Evolutionary conservation across 768 basidiomycete species (phyloP).

Genomic region (Calocybe gangraenosa): DNA sequence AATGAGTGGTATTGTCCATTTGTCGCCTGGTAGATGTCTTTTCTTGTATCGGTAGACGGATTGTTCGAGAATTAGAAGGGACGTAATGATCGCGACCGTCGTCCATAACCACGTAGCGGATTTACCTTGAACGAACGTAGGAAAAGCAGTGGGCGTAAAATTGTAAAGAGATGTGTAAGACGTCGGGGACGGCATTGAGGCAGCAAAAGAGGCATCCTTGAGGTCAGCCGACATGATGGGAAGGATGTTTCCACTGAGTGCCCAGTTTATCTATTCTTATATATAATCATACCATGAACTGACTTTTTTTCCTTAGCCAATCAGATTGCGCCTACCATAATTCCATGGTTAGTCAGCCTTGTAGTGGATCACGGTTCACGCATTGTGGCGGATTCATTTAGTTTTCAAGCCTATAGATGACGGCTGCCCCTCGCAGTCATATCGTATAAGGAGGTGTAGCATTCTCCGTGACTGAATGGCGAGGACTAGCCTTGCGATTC

Average conservation of each 20-base stretch:
- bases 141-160: slow-evolving; percentile 45
- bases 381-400: too few relatives aligned
- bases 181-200: slow-evolving; percentile 41
- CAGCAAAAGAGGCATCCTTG: slow-evolving; percentile 34
- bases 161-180: slow-evolving; percentile 35
- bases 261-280: not conserved
- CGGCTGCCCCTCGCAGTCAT: too few relatives aligned
- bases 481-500: too few relatives aligned
- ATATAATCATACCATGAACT: slow-evolving; percentile 26
- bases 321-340: slow-evolving; percentile 22
- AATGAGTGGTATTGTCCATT: slow-evolving; percentile 96
- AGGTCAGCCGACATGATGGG: slow-evolving; percentile 29
- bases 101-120: slow-evolving; percentile 61
- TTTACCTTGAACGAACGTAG: slow-evolving; percentile 29
- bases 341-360: slow-evolving; percentile 12
- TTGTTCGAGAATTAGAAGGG: slow-evolving; percentile 85
- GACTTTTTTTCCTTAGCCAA: slow-evolving; percentile 34
- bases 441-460: too few relatives aligned
- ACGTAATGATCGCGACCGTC: slow-evolving; percentile 59
- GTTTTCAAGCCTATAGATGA: too few relatives aligned
- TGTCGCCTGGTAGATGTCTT: slow-evolving; percentile 76
- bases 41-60: slow-evolving; percentile 88
- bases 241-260: slow-evolving; percentile 18
- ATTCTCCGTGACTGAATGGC: too few relatives aligned
- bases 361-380: not conserved